Base-by-base conservation (phyloP, 2,329 filamentous ascomycete genomes). In the Dactylellina parvicollis region DNA sequence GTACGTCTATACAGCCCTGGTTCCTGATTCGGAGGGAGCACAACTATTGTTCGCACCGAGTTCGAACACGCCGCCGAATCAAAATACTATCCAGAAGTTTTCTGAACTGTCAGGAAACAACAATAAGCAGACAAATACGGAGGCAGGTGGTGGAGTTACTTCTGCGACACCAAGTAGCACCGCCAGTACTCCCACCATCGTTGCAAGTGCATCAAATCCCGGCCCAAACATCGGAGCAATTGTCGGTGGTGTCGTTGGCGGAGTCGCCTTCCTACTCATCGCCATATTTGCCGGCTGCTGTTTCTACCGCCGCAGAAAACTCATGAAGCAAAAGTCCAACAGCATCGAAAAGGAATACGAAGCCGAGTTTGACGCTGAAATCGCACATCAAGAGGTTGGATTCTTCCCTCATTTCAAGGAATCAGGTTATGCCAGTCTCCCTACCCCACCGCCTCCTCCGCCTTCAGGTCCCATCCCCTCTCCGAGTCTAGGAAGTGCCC, bases 241-340 rank as follows among this genome's bases (percentile, higher is more conserved):
- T 49, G 83, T 79, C 5, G 84, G 84, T 9, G 83, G 83, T 24
- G 80, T 80, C 2, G 82, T 85, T 7, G 84, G 83, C 16, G 84
- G 84, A 14, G 80, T 84, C 2, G 81, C 77, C 0, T 80, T 76
- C 12, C 75, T 85, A 18, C 81, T 78, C 1, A 76, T 85, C n/a
- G 77, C 85, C 46, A 80, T 79, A 18, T 74, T 80, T 4, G 81
- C 76, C 8, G 78, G 79, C 36, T 84, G 82, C 77, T 81, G 83
- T 75, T 76, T 84, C 18, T 56, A 83, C 59, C 82, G 81, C 20
- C 81, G 80, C n/a, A 75, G 75, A 34, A 66, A 73, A 14, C 60
- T 66, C 18, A 42, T 49, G 46, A 52, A 40, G 20, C 22, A 16
- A 7, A 34, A 20, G 34, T 4, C 60, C 9, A 52, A 60, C 2